Percentiles rank a stretch among this genome's conserved stretches.
These are phyloP conservation scores for Delphinella strobiligena DNA, from an alignment of 2,329 filamentous ascomycete genomes.

Conservation along the genomic window DNA sequence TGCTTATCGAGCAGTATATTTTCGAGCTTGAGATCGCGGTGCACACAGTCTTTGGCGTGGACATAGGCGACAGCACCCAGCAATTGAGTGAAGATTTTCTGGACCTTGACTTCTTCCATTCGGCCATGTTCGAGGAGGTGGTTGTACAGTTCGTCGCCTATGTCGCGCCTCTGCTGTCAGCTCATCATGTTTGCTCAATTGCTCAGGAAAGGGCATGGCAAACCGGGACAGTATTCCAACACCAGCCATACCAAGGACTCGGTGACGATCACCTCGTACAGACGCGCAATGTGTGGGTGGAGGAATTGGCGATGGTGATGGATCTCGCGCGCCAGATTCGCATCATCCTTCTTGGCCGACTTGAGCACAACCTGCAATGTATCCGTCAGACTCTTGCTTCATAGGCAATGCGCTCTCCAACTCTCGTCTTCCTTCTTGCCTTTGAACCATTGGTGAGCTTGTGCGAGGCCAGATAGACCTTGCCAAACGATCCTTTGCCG, in stretches of 20 bases:
- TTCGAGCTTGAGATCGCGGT: slow-evolving; percentile 92
- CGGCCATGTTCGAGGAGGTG: slow-evolving; percentile 81
- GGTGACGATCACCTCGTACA: slow-evolving; percentile 97
- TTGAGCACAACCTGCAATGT: slow-evolving; percentile 78
- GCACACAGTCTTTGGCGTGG: slow-evolving; percentile 87
- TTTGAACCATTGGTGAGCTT: slow-evolving; percentile 98
- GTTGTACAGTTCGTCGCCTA: slow-evolving; percentile 94
- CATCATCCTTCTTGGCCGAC: slow-evolving; percentile 89
- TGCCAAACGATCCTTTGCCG: slow-evolving; percentile 95
- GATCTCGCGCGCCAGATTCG: slow-evolving; percentile 92
- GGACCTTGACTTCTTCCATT: slow-evolving; percentile 72
- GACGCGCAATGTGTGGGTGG: slow-evolving; percentile 88
- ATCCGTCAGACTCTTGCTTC: slow-evolving; percentile 2
- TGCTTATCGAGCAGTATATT: slow-evolving; percentile 94
- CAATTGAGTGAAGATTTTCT: slow-evolving; percentile 91
- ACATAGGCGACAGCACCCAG: slow-evolving; percentile 93
- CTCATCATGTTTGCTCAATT: not conserved
- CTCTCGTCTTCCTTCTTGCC: slow-evolving; percentile 43
- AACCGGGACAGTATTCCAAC: slow-evolving; percentile 89
- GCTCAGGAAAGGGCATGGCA: slow-evolving; percentile 11
- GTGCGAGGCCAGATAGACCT: slow-evolving; percentile 90
- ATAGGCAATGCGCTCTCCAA: too few relatives aligned
- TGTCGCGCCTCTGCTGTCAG: slow-evolving; percentile 16
- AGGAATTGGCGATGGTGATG: slow-evolving; percentile 97
- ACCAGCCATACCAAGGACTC: slow-evolving; percentile 93